Conservation (phyloP, 2,329 filamentous ascomycete genomes). For the Dothistroma pini region DNA sequence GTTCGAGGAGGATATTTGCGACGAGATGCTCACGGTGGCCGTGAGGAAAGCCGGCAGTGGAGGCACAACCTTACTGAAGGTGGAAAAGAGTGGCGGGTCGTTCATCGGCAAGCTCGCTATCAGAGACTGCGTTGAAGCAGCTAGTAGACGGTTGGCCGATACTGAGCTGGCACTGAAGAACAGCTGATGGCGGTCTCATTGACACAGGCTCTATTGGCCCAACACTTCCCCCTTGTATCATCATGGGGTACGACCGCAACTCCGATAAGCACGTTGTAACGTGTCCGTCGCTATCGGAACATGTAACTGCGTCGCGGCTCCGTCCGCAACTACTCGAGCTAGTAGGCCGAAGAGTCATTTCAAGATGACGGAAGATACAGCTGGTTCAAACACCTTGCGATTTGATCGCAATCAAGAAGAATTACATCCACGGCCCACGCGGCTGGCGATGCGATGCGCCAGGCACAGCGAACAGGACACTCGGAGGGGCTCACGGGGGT, state of each 20-base stretch:
- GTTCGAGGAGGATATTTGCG: constrained; percentile 81
- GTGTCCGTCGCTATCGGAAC: too few relatives aligned
- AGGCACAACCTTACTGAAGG: constrained; percentile 58
- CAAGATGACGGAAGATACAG: neutral
- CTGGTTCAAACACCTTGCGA: neutral
- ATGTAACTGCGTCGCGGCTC: too few relatives aligned
- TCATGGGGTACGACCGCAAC: too few relatives aligned
- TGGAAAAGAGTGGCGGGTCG: constrained; percentile 82
- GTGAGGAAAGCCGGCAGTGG: constrained; percentile 56
- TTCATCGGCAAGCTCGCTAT: constrained; percentile 63
- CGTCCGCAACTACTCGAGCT: too few relatives aligned
- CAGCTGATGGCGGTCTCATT: constrained; percentile 1
- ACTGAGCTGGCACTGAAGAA: constrained; percentile 35
- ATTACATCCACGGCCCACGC: constrained; percentile 22
- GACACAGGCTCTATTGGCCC: too few relatives aligned
- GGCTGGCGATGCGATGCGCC: constrained; percentile 12
- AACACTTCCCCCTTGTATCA: too few relatives aligned
- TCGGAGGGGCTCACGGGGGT: too few relatives aligned
- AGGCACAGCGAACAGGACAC: constrained; percentile 4
- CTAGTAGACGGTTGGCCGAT: constrained; percentile 63
- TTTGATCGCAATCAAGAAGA: neutral
- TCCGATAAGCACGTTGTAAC: too few relatives aligned
- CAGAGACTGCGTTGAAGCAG: constrained; percentile 56
- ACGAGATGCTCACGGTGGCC: constrained; percentile 77
- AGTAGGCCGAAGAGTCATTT: too few relatives aligned